A percentile compares a stretch with the other conserved stretches of the same genome.
Conservation (phyloP, 805 yeast species). For the Nakazawaea pomicola region DNA sequence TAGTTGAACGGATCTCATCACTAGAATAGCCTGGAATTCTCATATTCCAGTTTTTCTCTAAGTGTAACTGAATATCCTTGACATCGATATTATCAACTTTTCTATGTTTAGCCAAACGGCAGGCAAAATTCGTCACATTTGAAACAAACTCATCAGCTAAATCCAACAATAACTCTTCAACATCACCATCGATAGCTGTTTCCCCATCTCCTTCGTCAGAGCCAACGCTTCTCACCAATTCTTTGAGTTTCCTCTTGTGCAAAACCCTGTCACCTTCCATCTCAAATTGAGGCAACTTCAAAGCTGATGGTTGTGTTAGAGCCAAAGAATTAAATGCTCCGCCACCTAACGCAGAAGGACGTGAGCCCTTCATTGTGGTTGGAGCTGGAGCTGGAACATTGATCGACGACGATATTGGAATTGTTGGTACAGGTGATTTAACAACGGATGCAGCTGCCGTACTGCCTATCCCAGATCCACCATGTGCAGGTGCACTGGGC, state of each 20-base stretch:
- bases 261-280: conserved; percentile 77
- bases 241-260: conserved; percentile 84
- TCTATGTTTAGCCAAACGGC: conserved; percentile 91
- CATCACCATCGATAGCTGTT: conserved; percentile 89
- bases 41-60: conserved; percentile 92
- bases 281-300: conserved; percentile 78
- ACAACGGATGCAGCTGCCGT: conserved; percentile 23
- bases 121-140: conserved; percentile 88
- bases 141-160: conserved; percentile 94
- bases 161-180: conserved; percentile 84
- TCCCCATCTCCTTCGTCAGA: conserved; percentile 90
- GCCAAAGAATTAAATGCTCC: conserved; percentile 67
- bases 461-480: conserved; percentile 14
- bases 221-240: conserved; percentile 77
- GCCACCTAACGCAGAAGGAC: conserved; percentile 86
- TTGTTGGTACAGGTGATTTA: conserved; percentile 55
- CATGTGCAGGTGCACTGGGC: conserved; percentile 23
- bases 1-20: conserved; percentile 79
- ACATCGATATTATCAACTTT: conserved; percentile 83
- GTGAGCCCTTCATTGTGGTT: conserved; percentile 55
- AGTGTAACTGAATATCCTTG: conserved; percentile 84
- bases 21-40: conserved; percentile 89
- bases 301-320: conserved; percentile 68
- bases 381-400: conserved; percentile 64
- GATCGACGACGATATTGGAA: conserved; percentile 67